Conservation (phyloP, 2,329 filamentous ascomycete species). For the Aureobasidium zeae region DNA sequence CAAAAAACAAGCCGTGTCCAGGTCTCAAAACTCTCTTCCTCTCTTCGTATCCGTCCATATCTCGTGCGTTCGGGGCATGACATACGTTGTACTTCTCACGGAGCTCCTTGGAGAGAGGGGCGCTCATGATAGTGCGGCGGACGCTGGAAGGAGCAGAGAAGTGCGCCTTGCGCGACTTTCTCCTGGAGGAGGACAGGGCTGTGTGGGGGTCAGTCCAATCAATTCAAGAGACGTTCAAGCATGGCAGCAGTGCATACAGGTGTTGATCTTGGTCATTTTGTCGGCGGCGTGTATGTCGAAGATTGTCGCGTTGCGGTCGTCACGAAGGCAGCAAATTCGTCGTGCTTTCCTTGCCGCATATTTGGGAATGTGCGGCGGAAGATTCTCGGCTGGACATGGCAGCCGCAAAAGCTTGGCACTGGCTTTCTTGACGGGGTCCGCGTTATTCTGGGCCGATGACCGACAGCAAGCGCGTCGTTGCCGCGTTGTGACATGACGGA, state of each 20-base stretch:
- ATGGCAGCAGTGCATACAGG: slow-evolving; percentile 37
- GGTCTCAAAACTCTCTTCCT: no score
- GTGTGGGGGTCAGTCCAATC: slow-evolving; percentile 15
- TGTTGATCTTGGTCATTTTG: slow-evolving; percentile 66
- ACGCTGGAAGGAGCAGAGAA: slow-evolving; percentile 90
- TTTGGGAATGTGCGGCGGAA: neutral
- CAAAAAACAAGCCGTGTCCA: no score
- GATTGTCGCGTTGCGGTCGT: slow-evolving; percentile 16
- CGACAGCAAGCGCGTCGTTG: no score
- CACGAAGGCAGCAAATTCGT: slow-evolving; percentile 9
- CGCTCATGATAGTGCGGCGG: slow-evolving; percentile 95
- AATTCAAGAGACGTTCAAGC: neutral
- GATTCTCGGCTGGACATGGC: slow-evolving; percentile 3
- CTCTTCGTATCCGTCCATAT: no score
- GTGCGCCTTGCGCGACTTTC: slow-evolving; percentile 99
- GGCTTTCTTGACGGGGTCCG: neutral
- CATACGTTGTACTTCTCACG: slow-evolving; percentile 97
- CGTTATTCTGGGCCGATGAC: neutral
- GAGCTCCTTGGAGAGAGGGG: slow-evolving; percentile 91
- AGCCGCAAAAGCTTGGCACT: neutral
- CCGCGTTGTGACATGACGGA: no score
- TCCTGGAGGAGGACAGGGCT: slow-evolving; percentile 72
- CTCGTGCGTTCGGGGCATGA: neutral
- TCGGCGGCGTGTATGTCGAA: slow-evolving; percentile 22
- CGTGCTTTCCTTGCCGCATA: no score